Conservation (phyloP, 768 basidiomycete species). For the Psilocybe cubensis region DNA sequence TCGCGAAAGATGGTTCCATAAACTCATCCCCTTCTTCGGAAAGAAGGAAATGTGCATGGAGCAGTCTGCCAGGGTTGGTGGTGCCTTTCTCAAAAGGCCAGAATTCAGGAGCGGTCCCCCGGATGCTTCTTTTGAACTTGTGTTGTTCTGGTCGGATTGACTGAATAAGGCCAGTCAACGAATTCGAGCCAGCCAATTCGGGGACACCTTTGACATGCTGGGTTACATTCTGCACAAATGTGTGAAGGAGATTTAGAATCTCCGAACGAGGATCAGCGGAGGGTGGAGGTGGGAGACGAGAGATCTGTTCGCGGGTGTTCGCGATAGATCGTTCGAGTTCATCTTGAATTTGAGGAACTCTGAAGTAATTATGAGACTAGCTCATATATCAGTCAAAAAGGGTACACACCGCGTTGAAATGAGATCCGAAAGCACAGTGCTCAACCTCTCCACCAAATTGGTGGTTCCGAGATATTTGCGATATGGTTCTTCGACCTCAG, state of each 20-base stretch:
- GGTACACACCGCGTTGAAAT: constrained; percentile 57
- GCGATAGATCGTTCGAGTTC: constrained; percentile 53
- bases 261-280: constrained; percentile 60
- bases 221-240: constrained; percentile 50
- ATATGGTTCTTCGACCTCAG: constrained; percentile 49
- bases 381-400: background rate
- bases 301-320: constrained; percentile 35
- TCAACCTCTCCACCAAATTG: constrained; percentile 60
- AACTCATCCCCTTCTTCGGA: background rate
- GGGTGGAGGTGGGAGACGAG: constrained; percentile 50
- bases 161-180: constrained; percentile 54
- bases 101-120: constrained; percentile 59
- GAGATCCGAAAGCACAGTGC: constrained; percentile 61
- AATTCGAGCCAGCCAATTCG: constrained; percentile 17
- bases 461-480: constrained; percentile 58
- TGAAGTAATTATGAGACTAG: constrained; percentile 27
- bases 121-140: constrained; percentile 49
- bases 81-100: constrained; percentile 43
- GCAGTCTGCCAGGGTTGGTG: background rate
- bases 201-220: constrained; percentile 56
- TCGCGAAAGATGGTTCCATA: background rate
- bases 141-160: constrained; percentile 51
- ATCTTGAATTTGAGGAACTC: constrained; percentile 63
- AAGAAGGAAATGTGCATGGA: background rate
- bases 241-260: constrained; percentile 48